A percentile compares a stretch with the other conserved stretches of the same genome.
Conservation (phyloP, 2,329 filamentous ascomycete species). For the Beauveria rudraprayagi region DNA sequence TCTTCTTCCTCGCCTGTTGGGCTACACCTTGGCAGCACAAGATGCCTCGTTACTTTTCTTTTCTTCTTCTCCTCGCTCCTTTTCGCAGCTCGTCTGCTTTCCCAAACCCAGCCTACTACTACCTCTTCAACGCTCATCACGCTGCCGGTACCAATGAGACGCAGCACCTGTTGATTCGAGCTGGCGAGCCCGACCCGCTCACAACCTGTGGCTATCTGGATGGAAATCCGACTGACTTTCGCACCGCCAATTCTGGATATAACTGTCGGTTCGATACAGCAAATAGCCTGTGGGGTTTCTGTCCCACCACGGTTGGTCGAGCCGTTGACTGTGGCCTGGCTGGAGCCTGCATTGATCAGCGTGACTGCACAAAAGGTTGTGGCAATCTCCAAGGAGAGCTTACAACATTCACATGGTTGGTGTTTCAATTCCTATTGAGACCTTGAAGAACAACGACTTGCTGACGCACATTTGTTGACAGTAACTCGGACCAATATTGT, state of each 20-base stretch:
- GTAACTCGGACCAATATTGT: conserved; percentile 20
- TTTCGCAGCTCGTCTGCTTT: neutral
- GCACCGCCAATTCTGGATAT: conserved; percentile 3
- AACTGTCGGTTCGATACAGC: conserved; percentile 5
- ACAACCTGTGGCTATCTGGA: conserved; percentile 11
- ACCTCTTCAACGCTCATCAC: neutral
- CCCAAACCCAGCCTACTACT: neutral
- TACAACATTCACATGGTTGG: conserved; percentile 30
- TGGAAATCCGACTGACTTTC: neutral
- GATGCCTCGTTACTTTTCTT: neutral
- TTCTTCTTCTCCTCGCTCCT: neutral
- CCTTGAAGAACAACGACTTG: neutral
- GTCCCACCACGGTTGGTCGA: conserved; percentile 1
- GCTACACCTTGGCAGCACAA: neutral
- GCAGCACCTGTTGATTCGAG: neutral
- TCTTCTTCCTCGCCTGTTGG: neutral
- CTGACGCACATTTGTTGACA: neutral
- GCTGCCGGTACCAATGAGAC: neutral
- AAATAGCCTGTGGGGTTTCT: conserved; percentile 7
- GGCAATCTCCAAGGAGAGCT: conserved; percentile 18
- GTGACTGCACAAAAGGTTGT: conserved; percentile 20
- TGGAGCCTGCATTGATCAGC: conserved; percentile 1
- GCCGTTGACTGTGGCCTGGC: conserved; percentile 6
- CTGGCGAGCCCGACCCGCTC: neutral
- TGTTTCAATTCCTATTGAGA: neutral